Evolutionary conservation across 1,284 basidiomycete species (phyloP), one percentile per base, ranked within the genome.

Genomic region (Anthracocystis walkeri): DNA sequence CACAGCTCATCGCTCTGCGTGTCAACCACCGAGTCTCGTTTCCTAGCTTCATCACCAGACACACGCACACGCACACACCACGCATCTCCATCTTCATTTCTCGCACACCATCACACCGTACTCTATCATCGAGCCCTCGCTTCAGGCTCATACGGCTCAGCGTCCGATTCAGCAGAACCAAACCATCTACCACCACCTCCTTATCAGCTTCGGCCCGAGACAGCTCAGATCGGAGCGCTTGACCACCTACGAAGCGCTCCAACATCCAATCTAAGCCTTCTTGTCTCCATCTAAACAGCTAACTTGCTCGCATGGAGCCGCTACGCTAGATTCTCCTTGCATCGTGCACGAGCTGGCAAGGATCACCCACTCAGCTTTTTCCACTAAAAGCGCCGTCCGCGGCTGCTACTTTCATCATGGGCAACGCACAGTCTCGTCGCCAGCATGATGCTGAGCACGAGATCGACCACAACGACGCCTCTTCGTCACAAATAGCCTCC

Each of bases 361-460:
- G 14, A 33, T 29, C 31, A 44, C 41, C 16, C 4, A 7, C 10
- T 20, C 41, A 20, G 31, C 48, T 23, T 11, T 5, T 18, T 25
- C 27, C 16, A 38, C 20, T n/a, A 21, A 7, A 40, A n/a, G 2
- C 14, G n/a, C 18, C 51, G 33, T n/a, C 18, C 27, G 25, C 41
- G 25, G 41, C 38, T 23, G 25, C 35, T n/a, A 10, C 29, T 16
- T 11, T 21, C 51, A 60, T 16, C 20, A 73, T 74, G 71, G 71
- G 71, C 8, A 51, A 74, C 40, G 31, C 65, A 7, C 70, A 73
- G 46, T 73, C 70, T 35, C 65, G 65, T 16, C 58, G 48, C 4
- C 55, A 71, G 35, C 58, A 29, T 3, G 55, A 58, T 42, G 55
- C 42, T 33, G 57, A 52, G 29, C 52, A 40, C 14, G 52, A 45